Base-by-base conservation (phyloP, 371 early-diverging fungal species). In the Mortierella sp. region DNA sequence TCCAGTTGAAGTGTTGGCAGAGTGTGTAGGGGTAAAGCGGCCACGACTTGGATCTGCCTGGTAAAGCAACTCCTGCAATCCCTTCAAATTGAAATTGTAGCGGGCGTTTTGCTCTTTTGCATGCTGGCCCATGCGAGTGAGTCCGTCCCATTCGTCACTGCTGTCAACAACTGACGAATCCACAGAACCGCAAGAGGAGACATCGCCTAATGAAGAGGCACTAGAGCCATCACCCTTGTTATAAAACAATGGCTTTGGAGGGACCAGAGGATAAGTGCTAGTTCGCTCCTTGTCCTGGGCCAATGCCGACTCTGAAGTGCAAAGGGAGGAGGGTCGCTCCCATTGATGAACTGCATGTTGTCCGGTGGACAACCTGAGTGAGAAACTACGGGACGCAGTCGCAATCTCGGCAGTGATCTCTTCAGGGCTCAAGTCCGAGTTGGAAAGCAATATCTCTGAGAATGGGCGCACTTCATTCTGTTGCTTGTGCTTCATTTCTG, bases 111-210 rank as follows among this genome's bases (percentile, higher is more conserved):
- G 73, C 26, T 72, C 73, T 29, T 49, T 61, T 5, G 72, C 66
- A 54, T 72, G 73, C 17, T 53, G 43, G n/a, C 64, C 67, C 78
- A 70, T 66, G 2, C 57, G 70, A 23, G 29, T 40, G 22, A 57
- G 60, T 32, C 71, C 74, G 23, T 74, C 80, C 71, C 75, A 70
- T 40, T 80, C 80, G 40, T 80, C 80, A 34, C 75, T 68, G 51
- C 68, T 74, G 7, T 75, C 76, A 5, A 65, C n/a, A 4, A 49
- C 66, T 19, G 72, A 77, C 4, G 68, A 72, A 6, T 70, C 80
- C n/a, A 72, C 29, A 1, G 80, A 80, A 19, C 75, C 75, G 34
- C 74, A 73, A 3, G 74, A 66, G 5, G 80, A 80, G 9, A 40
- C 34, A 13, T 71, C 75, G 17, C 74, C 80, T 17, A 80, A 53